Evolutionary conservation across 2,329 filamentous ascomycete genomes (phyloP), one percentile per base, ranked within the genome.

Genomic region (Purpureocillium takamizusanense): DNA sequence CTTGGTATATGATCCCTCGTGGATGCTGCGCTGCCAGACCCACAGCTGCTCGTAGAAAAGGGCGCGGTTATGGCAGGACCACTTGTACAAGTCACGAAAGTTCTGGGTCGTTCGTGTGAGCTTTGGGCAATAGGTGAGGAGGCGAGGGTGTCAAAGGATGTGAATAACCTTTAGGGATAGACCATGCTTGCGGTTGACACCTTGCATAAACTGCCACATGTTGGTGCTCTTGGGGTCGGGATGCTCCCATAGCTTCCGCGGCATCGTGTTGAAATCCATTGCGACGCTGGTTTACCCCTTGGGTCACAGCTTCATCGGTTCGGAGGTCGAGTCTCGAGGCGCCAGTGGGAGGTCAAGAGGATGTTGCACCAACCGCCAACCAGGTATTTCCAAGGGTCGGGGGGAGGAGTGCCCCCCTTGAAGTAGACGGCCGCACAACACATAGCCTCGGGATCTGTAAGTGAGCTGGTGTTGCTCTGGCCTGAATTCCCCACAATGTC

Each of bases 21-120:
- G 68, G 45, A 88, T 78, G 40, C 82, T 62, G 35, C 71, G 67
- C 43, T 73, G 63, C 37, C 67, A 69, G 17, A 75, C 63, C 62
- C 84, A 85, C 35, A 81, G 59, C 43, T 78, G 71, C 7, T 67
- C 65, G 68, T 76, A 88, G 62, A 89, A 89, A 33, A 75, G 68
- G 9, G 64, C 58, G 28, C 79, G 76, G 27, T 75, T 65, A 13
- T 69, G 58, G 43, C 81, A 67, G 17, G 84, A 86, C 69, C 76
- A 92, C 40, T 69, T 57, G 54, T 88, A 81, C 7, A 94, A 65
- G 13, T 87, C 79, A 37, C 73, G 60, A 55, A 82, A 92, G 3
- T 70, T 78, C 72, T 84, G 46, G 21, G 18, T 6, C 16, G 7
- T 21, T 13, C 1, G 7, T 5, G 21, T 25, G 5, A 25, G 21